Percentiles rank a stretch among this genome's conserved stretches.
phyloP scores from a whole-genome alignment of 208 protist species.

The Trichomonas vaginalis region DNA sequence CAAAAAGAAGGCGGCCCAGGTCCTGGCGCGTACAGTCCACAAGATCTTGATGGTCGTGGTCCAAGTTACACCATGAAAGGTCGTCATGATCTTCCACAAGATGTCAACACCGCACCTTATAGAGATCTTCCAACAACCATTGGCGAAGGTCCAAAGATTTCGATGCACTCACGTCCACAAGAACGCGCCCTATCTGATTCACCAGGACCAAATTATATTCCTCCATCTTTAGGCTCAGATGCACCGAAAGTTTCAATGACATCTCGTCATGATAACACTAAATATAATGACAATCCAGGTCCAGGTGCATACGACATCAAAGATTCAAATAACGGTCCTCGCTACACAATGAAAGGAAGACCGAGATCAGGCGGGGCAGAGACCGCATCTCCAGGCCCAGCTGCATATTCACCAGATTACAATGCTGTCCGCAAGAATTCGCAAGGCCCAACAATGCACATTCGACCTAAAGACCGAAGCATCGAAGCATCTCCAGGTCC shows the following conservation, averaged over 20 bases:
- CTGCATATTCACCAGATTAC: neutral
- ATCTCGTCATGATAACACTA: neutral
- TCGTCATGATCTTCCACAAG: neutral
- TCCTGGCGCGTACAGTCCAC: neutral
- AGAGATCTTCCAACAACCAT: neutral
- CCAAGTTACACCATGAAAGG: neutral
- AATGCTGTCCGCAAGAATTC: too few species aligned
- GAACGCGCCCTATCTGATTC: neutral
- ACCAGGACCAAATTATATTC: conserved; percentile 3
- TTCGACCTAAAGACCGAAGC: neutral
- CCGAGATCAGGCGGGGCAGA: neutral
- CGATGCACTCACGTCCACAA: neutral
- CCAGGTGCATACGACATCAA: neutral
- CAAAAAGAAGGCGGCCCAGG: neutral
- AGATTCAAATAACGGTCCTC: neutral
- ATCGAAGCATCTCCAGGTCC: neutral
- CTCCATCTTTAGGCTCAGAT: neutral
- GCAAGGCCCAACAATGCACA: neutral
- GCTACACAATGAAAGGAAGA: neutral
- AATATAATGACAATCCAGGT: neutral
- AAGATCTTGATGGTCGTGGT: neutral
- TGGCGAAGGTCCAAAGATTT: neutral
- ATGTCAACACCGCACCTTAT: neutral
- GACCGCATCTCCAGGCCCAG: neutral
- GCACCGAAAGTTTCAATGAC: neutral